Evolutionary conservation across 176 grass and related monocot species (phyloP), one percentile per base, ranked within the genome.

Genomic region (Pontederia paniculata): DNA sequence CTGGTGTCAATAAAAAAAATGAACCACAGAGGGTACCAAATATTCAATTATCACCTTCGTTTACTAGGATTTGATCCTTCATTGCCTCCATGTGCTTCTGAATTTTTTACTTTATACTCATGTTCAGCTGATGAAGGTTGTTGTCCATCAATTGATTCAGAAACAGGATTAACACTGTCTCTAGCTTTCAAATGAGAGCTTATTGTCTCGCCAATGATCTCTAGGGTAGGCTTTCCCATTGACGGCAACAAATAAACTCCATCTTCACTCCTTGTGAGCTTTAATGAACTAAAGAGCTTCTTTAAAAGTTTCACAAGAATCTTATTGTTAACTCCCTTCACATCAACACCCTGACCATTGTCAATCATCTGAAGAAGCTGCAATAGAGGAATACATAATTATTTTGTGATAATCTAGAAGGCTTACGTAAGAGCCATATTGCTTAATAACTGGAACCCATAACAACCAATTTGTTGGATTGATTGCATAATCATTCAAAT

Each of bases 321-420:
- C 61, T 83, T 90, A 63, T 97, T 77, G 22, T 82, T 84, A 68
- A 97, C 84, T 65, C 61, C 86, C 42, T 80, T 71, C 43, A 97
- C 76, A 61, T 90, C 83, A 72, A 97, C 88, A 68, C 86, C 86
- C 82, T 97, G 71, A 10, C 86, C 83, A 67, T 65, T 90, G 72
- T 97, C 86, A 68, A 97, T 81, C 83, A 90, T 97, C 81, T 88
- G 68, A 54, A 97, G 91, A 87, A 97, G 80, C 90, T 96, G 73
- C 52, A 80, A 23, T 46, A 48, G 23, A 47, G 5, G 17, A 44
- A 12, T 44, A 15, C 0, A 48, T 15, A 63, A 23, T 37, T 6
- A 37, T 37, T 37, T 37, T 37, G 28, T 37, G 7, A 37, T 37
- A 37, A 37, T 37, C 28, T 37, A 37, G 28, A 37, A 37, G 7